Evolutionary conservation across 1,139 yeast species (phyloP).

Genomic region (Taiozyma sp.): DNA sequence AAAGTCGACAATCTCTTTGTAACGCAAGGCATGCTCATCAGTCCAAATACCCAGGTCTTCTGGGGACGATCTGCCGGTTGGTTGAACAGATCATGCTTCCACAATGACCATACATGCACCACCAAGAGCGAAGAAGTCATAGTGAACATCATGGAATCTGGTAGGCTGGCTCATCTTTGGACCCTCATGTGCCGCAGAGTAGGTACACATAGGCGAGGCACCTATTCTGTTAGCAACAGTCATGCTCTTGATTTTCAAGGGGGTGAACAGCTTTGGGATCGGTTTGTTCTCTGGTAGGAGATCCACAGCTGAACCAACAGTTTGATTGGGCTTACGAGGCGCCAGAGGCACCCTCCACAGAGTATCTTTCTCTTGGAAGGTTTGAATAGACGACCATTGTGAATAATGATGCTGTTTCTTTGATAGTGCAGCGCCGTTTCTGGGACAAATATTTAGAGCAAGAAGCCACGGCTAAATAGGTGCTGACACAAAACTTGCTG

Average conservation of each 20-base stretch:
- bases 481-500: too few relatives aligned
- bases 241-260: slow-evolving; percentile 34
- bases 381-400: neutral
- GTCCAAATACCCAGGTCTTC: slow-evolving; percentile 48
- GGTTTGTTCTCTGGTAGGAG: neutral
- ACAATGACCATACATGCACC: slow-evolving; percentile 51
- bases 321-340: slow-evolving; percentile 1
- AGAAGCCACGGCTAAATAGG: too few relatives aligned
- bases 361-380: neutral
- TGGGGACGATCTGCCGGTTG: slow-evolving; percentile 40
- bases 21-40: slow-evolving; percentile 44
- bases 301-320: slow-evolving; percentile 1
- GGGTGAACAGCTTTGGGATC: slow-evolving; percentile 35
- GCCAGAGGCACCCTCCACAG: neutral
- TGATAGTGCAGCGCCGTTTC: too few relatives aligned
- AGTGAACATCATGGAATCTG: slow-evolving; percentile 48
- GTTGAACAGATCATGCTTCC: slow-evolving; percentile 47
- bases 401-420: neutral
- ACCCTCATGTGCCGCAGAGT: slow-evolving; percentile 34
- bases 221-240: slow-evolving; percentile 44
- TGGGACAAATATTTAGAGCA: neutral
- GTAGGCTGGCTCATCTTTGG: slow-evolving; percentile 34
- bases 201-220: slow-evolving; percentile 60
- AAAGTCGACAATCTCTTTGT: slow-evolving; percentile 47
- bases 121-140: slow-evolving; percentile 37